Evolutionary conservation across 1,284 basidiomycete genomes (phyloP).

Genomic region (Pseudozyma thailandica): DNA sequence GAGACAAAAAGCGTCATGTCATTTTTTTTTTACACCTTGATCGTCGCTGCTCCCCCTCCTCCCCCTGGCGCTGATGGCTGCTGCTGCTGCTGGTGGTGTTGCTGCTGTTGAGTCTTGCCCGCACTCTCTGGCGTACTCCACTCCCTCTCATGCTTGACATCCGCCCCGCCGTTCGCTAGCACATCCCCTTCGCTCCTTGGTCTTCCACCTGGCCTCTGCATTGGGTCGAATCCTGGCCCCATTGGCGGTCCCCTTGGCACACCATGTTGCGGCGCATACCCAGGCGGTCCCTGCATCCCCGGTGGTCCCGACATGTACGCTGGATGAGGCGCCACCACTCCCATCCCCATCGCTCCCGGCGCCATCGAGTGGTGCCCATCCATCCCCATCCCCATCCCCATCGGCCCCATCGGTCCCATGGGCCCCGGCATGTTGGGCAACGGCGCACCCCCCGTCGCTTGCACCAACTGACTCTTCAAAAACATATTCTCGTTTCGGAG

Average conservation of each 20-base stretch:
- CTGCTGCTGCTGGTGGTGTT: too few relatives aligned
- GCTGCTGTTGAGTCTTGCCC: too few relatives aligned
- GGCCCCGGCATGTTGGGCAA: slow-evolving; percentile 28
- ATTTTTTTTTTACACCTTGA: too few relatives aligned
- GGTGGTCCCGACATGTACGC: slow-evolving; percentile 42
- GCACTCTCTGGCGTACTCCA: too few relatives aligned
- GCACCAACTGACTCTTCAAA: slow-evolving; percentile 61
- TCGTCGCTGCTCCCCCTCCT: too few relatives aligned
- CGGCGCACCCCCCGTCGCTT: slow-evolving; percentile 45
- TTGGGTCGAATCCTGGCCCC: too few relatives aligned
- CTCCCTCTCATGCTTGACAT: too few relatives aligned
- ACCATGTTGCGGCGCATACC: slow-evolving; percentile 20
- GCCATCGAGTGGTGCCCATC: slow-evolving; percentile 36
- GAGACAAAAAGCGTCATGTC: too few relatives aligned
- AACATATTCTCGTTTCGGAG: slow-evolving; percentile 72
- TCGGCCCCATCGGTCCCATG: slow-evolving; percentile 14
- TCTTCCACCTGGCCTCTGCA: too few relatives aligned
- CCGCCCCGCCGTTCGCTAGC: too few relatives aligned
- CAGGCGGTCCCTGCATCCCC: slow-evolving; percentile 20
- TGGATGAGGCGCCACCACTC: slow-evolving; percentile 43
- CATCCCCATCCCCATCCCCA: slow-evolving; percentile 11
- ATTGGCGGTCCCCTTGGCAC: slow-evolving; percentile 12
- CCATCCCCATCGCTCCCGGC: slow-evolving; percentile 30
- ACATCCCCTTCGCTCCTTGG: too few relatives aligned
- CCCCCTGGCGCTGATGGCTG: too few relatives aligned